Conservation (phyloP, 345 rosid species). For the Camelina laxa region DNA sequence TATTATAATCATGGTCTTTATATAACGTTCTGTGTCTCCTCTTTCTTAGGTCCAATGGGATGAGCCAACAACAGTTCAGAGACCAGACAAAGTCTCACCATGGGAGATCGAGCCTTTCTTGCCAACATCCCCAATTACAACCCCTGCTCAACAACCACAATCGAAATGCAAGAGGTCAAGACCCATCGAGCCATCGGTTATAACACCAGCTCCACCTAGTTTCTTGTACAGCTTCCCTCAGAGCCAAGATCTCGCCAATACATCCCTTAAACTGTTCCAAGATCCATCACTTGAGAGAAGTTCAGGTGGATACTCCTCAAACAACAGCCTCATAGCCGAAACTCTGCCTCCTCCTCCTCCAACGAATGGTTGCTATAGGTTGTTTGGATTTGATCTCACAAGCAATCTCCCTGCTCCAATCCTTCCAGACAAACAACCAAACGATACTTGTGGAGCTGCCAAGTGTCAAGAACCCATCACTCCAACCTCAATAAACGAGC, state of each 20-base stretch:
- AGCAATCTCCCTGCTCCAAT: conserved; percentile 31
- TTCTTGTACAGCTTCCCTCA: conserved; percentile 48
- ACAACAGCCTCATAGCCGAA: conserved; percentile 50
- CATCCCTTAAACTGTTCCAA: conserved; percentile 43
- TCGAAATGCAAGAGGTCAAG: conserved; percentile 66
- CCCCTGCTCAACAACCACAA: conserved; percentile 51
- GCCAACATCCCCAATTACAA: conserved; percentile 46
- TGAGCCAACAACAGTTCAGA: conserved; percentile 67
- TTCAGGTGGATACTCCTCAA: conserved; percentile 40
- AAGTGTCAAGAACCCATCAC: conserved; percentile 46
- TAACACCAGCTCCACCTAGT: conserved; percentile 36
- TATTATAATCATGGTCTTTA: neutral
- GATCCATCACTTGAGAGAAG: conserved; percentile 48
- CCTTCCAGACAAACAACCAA: conserved; percentile 42
- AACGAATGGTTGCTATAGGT: conserved; percentile 46
- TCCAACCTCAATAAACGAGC: conserved; percentile 41
- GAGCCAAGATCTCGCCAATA: conserved; percentile 35
- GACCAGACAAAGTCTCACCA: conserved; percentile 84
- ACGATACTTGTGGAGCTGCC: conserved; percentile 37
- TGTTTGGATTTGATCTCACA: conserved; percentile 72
- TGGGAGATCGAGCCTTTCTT: conserved; percentile 81
- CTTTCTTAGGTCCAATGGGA: conserved; percentile 59
- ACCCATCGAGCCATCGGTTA: conserved; percentile 51
- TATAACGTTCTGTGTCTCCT: neutral
- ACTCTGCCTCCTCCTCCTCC: conserved; percentile 37